Percentiles rank a stretch among this genome's conserved stretches.
Conservation (phyloP, 495 filamentous ascomycete species). For the Choiromyces venosus region DNA sequence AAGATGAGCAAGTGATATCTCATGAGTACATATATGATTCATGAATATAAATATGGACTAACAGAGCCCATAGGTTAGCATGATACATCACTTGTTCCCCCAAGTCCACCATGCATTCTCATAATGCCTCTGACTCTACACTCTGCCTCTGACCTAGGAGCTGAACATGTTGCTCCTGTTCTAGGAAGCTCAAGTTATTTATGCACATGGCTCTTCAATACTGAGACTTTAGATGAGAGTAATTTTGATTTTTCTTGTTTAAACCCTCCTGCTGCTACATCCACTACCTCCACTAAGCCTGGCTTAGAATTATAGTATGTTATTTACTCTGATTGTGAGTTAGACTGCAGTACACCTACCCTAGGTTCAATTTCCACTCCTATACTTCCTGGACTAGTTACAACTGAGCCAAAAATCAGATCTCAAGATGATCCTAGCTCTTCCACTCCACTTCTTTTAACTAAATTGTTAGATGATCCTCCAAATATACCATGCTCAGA, state of each 20-base stretch:
- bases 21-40: background rate
- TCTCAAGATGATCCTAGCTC: background rate
- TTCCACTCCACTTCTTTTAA: background rate
- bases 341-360: background rate
- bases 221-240: background rate
- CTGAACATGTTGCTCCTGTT: background rate
- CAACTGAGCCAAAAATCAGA: background rate
- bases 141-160: background rate
- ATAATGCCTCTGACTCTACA: background rate
- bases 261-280: background rate
- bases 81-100: background rate
- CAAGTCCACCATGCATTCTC: background rate
- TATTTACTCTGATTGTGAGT: background rate
- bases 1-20: background rate
- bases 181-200: background rate
- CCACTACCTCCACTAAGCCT: background rate
- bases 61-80: no score
- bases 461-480: background rate
- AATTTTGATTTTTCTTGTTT: background rate
- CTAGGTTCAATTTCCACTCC: background rate
- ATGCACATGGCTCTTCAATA: background rate
- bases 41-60: background rate
- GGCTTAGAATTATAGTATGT: background rate
- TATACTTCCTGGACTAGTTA: background rate
- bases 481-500: background rate